Evolutionary conservation across 495 filamentous ascomycete genomes (phyloP).

Genomic region (Echria macrotheca): DNA sequence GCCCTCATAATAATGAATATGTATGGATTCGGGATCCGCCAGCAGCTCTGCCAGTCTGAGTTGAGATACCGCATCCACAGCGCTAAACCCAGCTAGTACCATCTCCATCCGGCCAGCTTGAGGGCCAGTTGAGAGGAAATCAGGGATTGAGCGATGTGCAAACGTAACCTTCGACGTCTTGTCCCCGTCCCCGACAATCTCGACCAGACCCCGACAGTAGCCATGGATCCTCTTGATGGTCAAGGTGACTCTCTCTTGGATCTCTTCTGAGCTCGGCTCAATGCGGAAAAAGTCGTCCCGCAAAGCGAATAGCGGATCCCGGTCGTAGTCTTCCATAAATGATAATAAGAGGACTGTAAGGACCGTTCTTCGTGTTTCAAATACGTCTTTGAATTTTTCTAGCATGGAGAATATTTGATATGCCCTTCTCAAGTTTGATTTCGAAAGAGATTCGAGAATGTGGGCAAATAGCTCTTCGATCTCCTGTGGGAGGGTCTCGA

Average conservation of each 20-base stretch:
- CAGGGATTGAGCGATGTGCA: slow-evolving; percentile 5
- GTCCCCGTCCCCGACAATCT: neutral
- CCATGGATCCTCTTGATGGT: neutral
- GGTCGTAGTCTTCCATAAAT: slow-evolving; percentile 5
- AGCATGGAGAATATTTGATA: slow-evolving; percentile 2
- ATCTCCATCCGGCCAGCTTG: neutral
- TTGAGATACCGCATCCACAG: neutral
- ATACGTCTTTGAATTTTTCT: neutral
- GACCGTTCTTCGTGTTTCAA: neutral
- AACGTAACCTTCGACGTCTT: neutral
- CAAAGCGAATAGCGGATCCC: neutral
- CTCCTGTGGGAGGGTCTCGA: slow-evolving; percentile 2
- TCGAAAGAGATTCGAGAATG: neutral
- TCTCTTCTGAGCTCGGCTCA: neutral
- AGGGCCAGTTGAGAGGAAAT: neutral
- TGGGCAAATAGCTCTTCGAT: slow-evolving; percentile 1
- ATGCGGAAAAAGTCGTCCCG: neutral
- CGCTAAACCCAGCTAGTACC: neutral
- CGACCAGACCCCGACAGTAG: neutral
- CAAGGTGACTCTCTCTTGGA: neutral
- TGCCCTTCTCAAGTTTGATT: neutral
- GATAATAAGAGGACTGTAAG: neutral
- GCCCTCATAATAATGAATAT: no score
- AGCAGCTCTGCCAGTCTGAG: no score
- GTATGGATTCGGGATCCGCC: no score